phyloP scores from a whole-genome alignment of 345 rosid species.

The Eucalyptus marginata region DNA sequence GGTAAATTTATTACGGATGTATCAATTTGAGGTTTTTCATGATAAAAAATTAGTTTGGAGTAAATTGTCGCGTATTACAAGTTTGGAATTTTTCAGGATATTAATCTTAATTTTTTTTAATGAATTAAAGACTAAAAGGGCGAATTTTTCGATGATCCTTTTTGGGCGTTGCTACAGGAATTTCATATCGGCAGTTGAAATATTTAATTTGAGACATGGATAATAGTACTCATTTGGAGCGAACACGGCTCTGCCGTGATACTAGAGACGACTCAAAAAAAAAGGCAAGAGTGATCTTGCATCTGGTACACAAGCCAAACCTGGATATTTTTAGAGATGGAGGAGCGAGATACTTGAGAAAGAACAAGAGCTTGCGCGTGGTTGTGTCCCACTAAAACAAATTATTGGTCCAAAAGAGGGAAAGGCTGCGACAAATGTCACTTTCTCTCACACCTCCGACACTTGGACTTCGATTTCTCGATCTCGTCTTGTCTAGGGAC shows the following conservation, averaged over 20 bases:
- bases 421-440: background rate
- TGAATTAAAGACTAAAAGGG: background rate
- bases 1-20: fast-evolving
- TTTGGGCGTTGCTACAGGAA: background rate
- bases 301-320: background rate
- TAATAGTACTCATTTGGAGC: background rate
- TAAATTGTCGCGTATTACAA: too few species aligned
- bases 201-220: background rate
- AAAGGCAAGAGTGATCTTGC: background rate
- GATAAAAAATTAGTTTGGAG: too few species aligned
- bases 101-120: background rate
- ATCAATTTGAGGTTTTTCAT: too few species aligned
- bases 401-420: background rate
- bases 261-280: background rate
- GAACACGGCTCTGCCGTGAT: background rate
- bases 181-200: background rate
- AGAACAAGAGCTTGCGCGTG: background rate
- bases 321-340: background rate
- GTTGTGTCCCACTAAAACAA: background rate
- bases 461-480: background rate
- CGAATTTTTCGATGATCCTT: background rate
- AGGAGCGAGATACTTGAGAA: background rate
- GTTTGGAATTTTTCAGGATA: fast-evolving
- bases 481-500: background rate
- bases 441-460: background rate